Evolutionary conservation across 2,329 filamentous ascomycete species (phyloP).

Genomic region (Scedosporium minutisporum): DNA sequence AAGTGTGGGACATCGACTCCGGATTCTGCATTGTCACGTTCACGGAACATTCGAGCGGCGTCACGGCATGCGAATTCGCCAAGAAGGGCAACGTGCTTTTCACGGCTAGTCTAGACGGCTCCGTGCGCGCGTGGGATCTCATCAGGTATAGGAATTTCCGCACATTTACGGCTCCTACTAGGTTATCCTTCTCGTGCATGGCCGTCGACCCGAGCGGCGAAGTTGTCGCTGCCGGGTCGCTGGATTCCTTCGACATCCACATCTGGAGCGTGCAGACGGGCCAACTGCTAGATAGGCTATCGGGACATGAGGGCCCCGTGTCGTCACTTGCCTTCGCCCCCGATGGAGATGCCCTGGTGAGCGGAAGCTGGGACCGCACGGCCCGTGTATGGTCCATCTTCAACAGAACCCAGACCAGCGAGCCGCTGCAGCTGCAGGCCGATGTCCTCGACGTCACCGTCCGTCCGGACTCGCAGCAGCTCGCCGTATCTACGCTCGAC

Average conservation of each 20-base stretch:
- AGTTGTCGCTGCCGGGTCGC: conserved; percentile 86
- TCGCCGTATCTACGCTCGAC: conserved; percentile 86
- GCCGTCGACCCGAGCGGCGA: conserved; percentile 97
- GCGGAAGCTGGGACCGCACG: conserved; percentile 93
- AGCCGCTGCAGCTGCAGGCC: conserved; percentile 83
- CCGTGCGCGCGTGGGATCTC: conserved; percentile 89
- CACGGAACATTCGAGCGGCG: conserved; percentile 88
- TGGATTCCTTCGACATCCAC: conserved; percentile 95
- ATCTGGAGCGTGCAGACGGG: conserved; percentile 98
- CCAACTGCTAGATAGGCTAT: conserved; percentile 80
- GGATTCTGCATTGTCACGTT: conserved; percentile 98
- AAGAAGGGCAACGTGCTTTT: conserved; percentile 94
- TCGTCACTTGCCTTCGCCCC: conserved; percentile 82
- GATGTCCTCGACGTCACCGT: conserved; percentile 83
- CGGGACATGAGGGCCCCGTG: conserved; percentile 90
- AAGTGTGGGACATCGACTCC: conserved; percentile 94
- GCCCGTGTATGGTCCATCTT: conserved; percentile 97
- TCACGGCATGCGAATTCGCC: conserved; percentile 89
- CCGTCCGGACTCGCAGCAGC: conserved; percentile 80
- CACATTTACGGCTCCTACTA: conserved; percentile 88
- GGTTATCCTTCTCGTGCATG: conserved; percentile 85
- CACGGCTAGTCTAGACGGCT: conserved; percentile 89
- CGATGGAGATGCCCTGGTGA: conserved; percentile 73
- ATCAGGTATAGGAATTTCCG: conserved; percentile 94
- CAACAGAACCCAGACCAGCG: conserved; percentile 83